These are phyloP conservation scores for Ceratocystis eucalypticola DNA, from an alignment of 2,329 filamentous ascomycete species.

Conservation along the genomic window DNA sequence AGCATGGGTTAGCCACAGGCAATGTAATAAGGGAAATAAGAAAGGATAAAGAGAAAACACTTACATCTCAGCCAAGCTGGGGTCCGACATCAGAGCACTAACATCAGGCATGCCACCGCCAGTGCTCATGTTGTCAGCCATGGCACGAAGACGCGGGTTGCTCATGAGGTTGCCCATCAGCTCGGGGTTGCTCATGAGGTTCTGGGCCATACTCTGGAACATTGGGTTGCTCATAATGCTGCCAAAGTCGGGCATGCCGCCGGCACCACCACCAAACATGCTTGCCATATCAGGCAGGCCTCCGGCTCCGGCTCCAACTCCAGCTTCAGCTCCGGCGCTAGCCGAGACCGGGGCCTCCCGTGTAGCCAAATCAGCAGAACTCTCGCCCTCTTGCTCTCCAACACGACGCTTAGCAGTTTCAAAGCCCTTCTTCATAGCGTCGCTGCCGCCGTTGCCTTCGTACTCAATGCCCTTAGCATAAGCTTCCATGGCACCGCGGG, in stretches of 20 bases:
- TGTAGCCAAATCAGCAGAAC: conserved; percentile 23
- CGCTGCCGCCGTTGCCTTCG: conserved; percentile 85
- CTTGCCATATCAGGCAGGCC: conserved; percentile 63
- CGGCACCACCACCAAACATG: conserved; percentile 58
- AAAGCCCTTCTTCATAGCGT: conserved; percentile 93
- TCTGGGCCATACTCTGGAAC: conserved; percentile 95
- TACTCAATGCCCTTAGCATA: conserved; percentile 86
- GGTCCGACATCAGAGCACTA: conserved; percentile 76
- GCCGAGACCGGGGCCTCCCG: conserved; percentile 24
- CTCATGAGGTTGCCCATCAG: conserved; percentile 85
- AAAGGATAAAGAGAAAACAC: conserved; percentile 27
- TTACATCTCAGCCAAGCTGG: conserved; percentile 85
- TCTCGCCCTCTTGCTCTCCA: conserved; percentile 57
- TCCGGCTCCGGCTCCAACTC: conserved; percentile 27
- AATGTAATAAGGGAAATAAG: background rate
- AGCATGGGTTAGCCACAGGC: conserved; percentile 8
- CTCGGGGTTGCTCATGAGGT: conserved; percentile 91
- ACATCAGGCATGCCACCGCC: conserved; percentile 81
- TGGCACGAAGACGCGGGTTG: conserved; percentile 77
- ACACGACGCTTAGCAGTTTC: conserved; percentile 85
- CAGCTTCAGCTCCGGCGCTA: conserved; percentile 25
- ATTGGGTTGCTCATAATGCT: conserved; percentile 95
- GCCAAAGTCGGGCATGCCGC: conserved; percentile 77
- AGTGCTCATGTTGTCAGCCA: conserved; percentile 66
- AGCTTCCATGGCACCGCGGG: conserved; percentile 83